Percentiles rank a stretch among this genome's conserved stretches.
Evolutionary conservation across 1,284 basidiomycete genomes (phyloP).

Genomic region (Phellopilus nigrolimitatus): DNA sequence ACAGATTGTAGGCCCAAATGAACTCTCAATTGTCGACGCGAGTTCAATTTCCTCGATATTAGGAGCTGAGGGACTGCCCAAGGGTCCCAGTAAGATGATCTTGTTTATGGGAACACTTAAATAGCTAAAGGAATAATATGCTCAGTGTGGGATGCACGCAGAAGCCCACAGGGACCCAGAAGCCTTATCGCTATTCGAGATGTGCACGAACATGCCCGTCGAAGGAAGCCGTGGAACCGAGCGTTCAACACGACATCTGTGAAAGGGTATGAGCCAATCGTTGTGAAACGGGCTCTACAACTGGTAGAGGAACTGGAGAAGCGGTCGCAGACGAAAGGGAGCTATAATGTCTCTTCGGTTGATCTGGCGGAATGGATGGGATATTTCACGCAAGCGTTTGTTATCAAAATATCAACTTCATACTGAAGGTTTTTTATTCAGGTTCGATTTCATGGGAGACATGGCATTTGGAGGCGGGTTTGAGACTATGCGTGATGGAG

Average conservation of each 20-base stretch:
- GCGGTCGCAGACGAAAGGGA: slow-evolving; percentile 12
- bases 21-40: slow-evolving; percentile 30
- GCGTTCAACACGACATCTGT: slow-evolving; percentile 37
- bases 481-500: slow-evolving; percentile 26
- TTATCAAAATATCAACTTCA: not conserved
- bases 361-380: slow-evolving; percentile 34
- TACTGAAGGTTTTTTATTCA: slow-evolving; percentile 10
- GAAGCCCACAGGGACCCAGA: slow-evolving; percentile 8
- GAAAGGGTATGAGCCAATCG: slow-evolving; percentile 35
- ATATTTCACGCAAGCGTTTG: slow-evolving; percentile 25
- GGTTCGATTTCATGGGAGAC: slow-evolving; percentile 38
- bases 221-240: slow-evolving; percentile 39
- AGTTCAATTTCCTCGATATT: slow-evolving; percentile 28
- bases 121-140: not conserved
- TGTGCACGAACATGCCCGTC: slow-evolving; percentile 34
- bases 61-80: slow-evolving; percentile 30
- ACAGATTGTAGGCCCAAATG: slow-evolving; percentile 27
- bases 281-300: slow-evolving; percentile 32
- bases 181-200: slow-evolving; percentile 27
- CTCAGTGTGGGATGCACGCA: slow-evolving; percentile 17
- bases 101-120: not conserved
- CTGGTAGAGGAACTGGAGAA: slow-evolving; percentile 30
- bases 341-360: slow-evolving; percentile 14
- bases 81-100: slow-evolving; percentile 28
- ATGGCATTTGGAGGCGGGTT: slow-evolving; percentile 32